phyloP scores from a whole-genome alignment of 2,329 filamentous ascomycete species.

The Penicillium palitans region DNA sequence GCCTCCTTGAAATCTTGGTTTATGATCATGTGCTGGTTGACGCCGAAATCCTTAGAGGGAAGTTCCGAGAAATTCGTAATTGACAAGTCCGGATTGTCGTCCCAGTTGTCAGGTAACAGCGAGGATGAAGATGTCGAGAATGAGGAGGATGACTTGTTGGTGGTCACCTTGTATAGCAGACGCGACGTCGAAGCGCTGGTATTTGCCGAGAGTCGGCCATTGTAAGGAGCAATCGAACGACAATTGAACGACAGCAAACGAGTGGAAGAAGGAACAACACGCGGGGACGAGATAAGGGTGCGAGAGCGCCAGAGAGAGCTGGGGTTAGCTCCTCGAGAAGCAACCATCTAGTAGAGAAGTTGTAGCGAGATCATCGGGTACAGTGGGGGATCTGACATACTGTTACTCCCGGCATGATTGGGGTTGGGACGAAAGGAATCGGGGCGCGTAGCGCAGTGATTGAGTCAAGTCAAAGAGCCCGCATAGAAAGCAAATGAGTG shows the following conservation, averaged over 20 bases:
- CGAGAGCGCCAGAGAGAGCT: constrained; percentile 28
- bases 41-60: constrained; percentile 78
- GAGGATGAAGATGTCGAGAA: constrained; percentile 38
- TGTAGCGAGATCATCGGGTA: constrained; percentile 15
- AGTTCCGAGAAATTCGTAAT: constrained; percentile 75
- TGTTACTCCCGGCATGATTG: constrained; percentile 34
- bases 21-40: constrained; percentile 95
- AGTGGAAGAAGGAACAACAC: constrained; percentile 20
- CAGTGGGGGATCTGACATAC: constrained; percentile 26
- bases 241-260: constrained; percentile 36
- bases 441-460: constrained; percentile 29
- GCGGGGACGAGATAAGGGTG: constrained; percentile 19
- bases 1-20: constrained; percentile 94
- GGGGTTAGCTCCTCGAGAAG: constrained; percentile 21
- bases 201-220: constrained; percentile 20
- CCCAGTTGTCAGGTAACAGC: constrained; percentile 60
- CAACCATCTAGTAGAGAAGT: constrained; percentile 22
- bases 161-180: constrained; percentile 18
- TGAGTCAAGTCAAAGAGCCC: constrained; percentile 19
- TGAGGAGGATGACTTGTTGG: constrained; percentile 22
- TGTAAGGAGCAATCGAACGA: constrained; percentile 21
- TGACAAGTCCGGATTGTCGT: constrained; percentile 69
- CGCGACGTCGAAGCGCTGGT: constrained; percentile 18
- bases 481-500: constrained; percentile 25
- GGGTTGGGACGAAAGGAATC: constrained; percentile 22